phyloP scores from a whole-genome alignment of 108 stramenopile species.

The Cylindrotheca closterium region DNA sequence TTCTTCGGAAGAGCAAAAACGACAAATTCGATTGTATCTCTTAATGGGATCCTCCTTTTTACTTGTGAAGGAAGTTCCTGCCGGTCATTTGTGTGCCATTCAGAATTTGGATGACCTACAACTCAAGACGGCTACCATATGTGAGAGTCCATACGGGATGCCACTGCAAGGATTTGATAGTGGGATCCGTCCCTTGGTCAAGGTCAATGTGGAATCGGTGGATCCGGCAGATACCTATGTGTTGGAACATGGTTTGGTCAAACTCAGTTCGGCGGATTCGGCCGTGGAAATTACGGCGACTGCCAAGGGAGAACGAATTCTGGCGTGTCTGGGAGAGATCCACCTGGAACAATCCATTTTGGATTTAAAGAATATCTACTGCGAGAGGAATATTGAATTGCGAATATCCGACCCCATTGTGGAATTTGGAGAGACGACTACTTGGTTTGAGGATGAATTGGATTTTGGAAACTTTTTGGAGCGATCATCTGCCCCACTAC shows the following conservation, averaged over 20 bases:
- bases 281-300: conserved; percentile 85
- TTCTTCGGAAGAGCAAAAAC: conserved; percentile 7
- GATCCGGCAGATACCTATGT: conserved; percentile 62
- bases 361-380: conserved; percentile 75
- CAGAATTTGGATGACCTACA: conserved; percentile 79
- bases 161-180: conserved; percentile 72
- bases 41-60: conserved; percentile 89
- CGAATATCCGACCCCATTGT: conserved; percentile 86
- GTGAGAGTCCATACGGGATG: conserved; percentile 59
- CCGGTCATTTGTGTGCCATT: conserved; percentile 88
- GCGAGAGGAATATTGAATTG: conserved; percentile 59
- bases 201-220: conserved; percentile 85
- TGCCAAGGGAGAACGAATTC: conserved; percentile 77
- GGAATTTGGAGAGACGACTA: conserved; percentile 84
- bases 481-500: conserved; percentile 43
- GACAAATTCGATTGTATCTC: conserved; percentile 63
- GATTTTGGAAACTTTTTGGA: conserved; percentile 55
- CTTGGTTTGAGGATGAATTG: conserved; percentile 74
- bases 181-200: conserved; percentile 80
- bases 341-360: conserved; percentile 86
- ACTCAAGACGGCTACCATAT: conserved; percentile 78
- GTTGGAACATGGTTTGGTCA: conserved; percentile 72
- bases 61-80: conserved; percentile 75
- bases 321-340: conserved; percentile 84
- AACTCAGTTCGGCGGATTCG: conserved; percentile 79